Evolutionary conservation across 2,329 filamentous ascomycete species (phyloP).

Genomic region (Ceratocystiopsis brevicomis): DNA sequence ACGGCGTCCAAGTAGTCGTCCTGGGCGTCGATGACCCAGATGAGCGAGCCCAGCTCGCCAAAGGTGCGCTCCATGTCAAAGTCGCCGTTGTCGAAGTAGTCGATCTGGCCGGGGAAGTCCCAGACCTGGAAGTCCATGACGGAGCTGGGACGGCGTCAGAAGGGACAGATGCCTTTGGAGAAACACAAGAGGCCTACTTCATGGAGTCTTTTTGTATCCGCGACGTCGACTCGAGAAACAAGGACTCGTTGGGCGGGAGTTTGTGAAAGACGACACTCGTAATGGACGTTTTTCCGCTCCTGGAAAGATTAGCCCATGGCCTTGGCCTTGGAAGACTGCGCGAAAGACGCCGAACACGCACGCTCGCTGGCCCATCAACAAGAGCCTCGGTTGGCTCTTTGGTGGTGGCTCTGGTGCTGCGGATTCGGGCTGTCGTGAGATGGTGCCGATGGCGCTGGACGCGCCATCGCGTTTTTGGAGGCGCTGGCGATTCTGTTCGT

Average conservation of each 20-base stretch:
- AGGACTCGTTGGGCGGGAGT: conserved; percentile 81
- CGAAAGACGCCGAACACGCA: conserved; percentile 18
- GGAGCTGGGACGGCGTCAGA: conserved; percentile 36
- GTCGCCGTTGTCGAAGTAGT: conserved; percentile 67
- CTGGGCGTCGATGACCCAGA: conserved; percentile 97
- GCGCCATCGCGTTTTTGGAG: conserved; percentile 28
- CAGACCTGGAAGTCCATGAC: conserved; percentile 99
- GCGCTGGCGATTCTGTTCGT: conserved; percentile 39
- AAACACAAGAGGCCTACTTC: conserved; percentile 45
- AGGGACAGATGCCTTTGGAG: not conserved
- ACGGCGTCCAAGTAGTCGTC: conserved; percentile 94
- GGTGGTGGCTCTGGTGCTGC: conserved; percentile 23
- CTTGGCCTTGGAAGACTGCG: not conserved
- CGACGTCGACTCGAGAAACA: conserved; percentile 89
- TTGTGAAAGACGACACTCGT: conserved; percentile 99
- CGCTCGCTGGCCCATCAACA: conserved; percentile 93
- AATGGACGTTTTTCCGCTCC: conserved; percentile 95
- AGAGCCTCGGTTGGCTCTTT: conserved; percentile 61
- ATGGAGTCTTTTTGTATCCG: conserved; percentile 88
- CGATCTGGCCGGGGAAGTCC: conserved; percentile 90
- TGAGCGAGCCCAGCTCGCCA: conserved; percentile 78
- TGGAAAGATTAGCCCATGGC: conserved; percentile 19
- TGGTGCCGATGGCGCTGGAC: conserved; percentile 2
- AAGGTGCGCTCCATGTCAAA: conserved; percentile 92
- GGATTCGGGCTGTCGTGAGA: conserved; percentile 23